phyloP scores from a whole-genome alignment of 768 basidiomycete genomes.

The Pleurotus djamor region DNA sequence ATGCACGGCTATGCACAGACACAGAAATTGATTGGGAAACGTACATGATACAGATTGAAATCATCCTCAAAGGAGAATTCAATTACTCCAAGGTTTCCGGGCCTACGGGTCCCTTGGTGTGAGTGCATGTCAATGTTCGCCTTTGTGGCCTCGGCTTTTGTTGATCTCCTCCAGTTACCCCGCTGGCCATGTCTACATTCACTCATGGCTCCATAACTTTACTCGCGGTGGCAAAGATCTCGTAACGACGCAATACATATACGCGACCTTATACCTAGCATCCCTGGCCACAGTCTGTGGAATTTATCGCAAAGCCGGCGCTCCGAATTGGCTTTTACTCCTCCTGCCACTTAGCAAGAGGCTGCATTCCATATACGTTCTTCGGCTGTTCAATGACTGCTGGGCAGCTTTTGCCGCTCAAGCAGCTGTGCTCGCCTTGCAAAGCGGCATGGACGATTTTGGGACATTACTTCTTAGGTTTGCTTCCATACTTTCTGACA shows the following conservation, averaged over 20 bases:
- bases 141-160: not conserved
- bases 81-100: slow-evolving; percentile 83
- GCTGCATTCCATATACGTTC: slow-evolving; percentile 88
- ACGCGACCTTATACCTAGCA: slow-evolving; percentile 67
- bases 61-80: slow-evolving; percentile 78
- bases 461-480: slow-evolving; percentile 77
- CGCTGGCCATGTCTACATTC: slow-evolving; percentile 87
- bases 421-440: slow-evolving; percentile 65
- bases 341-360: slow-evolving; percentile 88
- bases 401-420: slow-evolving; percentile 74
- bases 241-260: slow-evolving; percentile 72
- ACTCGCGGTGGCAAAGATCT: slow-evolving; percentile 63
- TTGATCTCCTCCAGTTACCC: slow-evolving; percentile 67
- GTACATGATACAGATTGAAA: slow-evolving; percentile 85
- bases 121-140: slow-evolving; percentile 19
- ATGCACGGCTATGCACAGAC: slow-evolving; percentile 46
- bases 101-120: slow-evolving; percentile 94
- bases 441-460: slow-evolving; percentile 53
- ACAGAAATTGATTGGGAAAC: slow-evolving; percentile 99
- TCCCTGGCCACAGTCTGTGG: slow-evolving; percentile 63
- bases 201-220: slow-evolving; percentile 63
- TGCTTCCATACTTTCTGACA: slow-evolving; percentile 12
- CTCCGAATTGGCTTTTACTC: slow-evolving; percentile 72
- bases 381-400: slow-evolving; percentile 95
- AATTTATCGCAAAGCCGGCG: slow-evolving; percentile 62